These are phyloP conservation scores for Rutstroemia sp. DNA, from an alignment of 2,329 filamentous ascomycete species.

Conservation along the genomic window DNA sequence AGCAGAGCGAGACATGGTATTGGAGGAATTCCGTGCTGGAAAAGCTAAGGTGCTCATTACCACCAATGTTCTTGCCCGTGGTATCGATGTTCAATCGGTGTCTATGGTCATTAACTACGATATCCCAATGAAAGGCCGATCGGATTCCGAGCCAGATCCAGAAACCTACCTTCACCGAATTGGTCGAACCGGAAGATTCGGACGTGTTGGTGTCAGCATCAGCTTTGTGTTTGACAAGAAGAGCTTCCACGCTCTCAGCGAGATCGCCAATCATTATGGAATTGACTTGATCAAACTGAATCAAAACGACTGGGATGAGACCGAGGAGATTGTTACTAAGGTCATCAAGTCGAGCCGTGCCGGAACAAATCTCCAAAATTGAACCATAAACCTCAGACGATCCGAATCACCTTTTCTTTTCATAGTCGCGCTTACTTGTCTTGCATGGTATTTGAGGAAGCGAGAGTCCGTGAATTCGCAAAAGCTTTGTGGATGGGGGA, in stretches of 20 bases:
- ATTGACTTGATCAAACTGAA: constrained; percentile 77
- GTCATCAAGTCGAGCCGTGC: constrained; percentile 68
- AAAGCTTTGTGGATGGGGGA: background rate
- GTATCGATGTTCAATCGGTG: constrained; percentile 88
- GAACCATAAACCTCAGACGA: background rate
- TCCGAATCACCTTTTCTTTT: background rate
- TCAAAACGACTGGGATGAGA: constrained; percentile 83
- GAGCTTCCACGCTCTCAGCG: constrained; percentile 70
- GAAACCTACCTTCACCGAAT: constrained; percentile 98
- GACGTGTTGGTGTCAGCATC: constrained; percentile 91
- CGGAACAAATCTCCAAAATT: constrained; percentile 39
- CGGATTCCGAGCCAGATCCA: constrained; percentile 77
- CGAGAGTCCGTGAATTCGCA: constrained; percentile 6
- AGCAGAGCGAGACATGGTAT: constrained; percentile 70
- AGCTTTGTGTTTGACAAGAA: constrained; percentile 85
- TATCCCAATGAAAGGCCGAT: constrained; percentile 66
- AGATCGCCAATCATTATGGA: constrained; percentile 74
- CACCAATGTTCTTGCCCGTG: constrained; percentile 91
- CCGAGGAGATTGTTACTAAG: constrained; percentile 74
- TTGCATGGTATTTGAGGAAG: constrained; percentile 4
- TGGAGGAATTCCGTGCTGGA: constrained; percentile 80
- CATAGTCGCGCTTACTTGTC: background rate
- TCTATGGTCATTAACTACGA: constrained; percentile 99
- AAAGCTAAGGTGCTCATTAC: constrained; percentile 94
- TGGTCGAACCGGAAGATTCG: constrained; percentile 92